Conservation (phyloP, 140 eudicot genomes). For the Stevia rebaudiana region DNA sequence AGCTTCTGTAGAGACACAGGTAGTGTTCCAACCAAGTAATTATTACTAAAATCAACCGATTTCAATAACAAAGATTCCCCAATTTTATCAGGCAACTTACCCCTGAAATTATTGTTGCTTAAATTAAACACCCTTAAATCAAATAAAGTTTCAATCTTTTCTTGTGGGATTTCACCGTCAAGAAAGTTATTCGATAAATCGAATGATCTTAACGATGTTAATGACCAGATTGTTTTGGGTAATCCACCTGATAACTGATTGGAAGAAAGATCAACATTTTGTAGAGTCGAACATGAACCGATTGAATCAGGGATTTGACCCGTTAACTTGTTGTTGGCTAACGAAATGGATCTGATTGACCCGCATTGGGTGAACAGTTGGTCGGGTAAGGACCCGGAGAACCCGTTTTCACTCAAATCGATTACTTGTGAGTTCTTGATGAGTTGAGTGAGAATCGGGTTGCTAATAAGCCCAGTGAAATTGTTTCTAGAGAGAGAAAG, state of each 20-base stretch:
- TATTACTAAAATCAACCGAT: constrained; percentile 59
- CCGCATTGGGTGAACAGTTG: constrained; percentile 62
- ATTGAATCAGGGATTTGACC: constrained; percentile 61
- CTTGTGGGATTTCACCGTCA: constrained; percentile 68
- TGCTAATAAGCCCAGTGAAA: constrained; percentile 48
- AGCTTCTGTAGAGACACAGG: constrained; percentile 65
- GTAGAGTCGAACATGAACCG: constrained; percentile 53
- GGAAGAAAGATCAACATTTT: constrained; percentile 45
- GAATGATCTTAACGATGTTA: constrained; percentile 41
- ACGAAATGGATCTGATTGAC: constrained; percentile 45
- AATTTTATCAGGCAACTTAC: constrained; percentile 62
- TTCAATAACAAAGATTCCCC: constrained; percentile 59
- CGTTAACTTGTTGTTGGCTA: constrained; percentile 54
- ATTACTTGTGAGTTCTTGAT: constrained; percentile 35
- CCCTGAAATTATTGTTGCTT: constrained; percentile 52
- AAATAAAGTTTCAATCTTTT: constrained; percentile 44
- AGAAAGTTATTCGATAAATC: constrained; percentile 63
- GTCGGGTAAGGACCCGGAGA: constrained; percentile 58
- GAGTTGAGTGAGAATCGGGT: constrained; percentile 50
- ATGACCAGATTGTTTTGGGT: constrained; percentile 50
- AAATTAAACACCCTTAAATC: constrained; percentile 50
- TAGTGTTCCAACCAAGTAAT: constrained; percentile 52
- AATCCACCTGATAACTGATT: constrained; percentile 64
- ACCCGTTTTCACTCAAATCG: constrained; percentile 52
- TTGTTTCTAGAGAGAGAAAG: constrained; percentile 68